Conservation (phyloP, 306 rosid genomes). For the Rosa lucieae region DNA sequence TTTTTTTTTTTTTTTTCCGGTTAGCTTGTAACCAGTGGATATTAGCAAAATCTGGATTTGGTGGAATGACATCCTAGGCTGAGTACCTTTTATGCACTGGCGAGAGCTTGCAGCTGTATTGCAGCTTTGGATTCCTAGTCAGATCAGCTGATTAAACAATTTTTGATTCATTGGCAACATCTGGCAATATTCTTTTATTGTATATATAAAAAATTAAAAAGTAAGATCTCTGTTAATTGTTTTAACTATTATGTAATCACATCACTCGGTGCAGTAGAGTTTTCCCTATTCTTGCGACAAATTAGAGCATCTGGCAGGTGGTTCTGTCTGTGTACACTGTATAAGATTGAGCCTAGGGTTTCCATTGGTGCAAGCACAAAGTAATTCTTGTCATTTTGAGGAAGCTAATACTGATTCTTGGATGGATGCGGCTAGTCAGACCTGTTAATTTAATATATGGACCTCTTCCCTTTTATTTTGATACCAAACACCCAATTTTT, state of each 20-base stretch:
- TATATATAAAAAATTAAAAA: not conserved
- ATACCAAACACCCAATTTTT: too few relatives aligned
- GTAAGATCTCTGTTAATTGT: not conserved
- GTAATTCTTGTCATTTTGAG: too few relatives aligned
- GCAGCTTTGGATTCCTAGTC: not conserved
- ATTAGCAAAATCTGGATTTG: constrained; percentile 10
- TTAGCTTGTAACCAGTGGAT: constrained; percentile 25
- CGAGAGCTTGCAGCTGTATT: constrained; percentile 8
- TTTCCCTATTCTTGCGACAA: not conserved
- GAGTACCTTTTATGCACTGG: not conserved
- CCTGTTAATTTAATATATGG: too few relatives aligned
- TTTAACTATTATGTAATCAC: not conserved
- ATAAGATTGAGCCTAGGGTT: not conserved
- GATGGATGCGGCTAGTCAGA: too few relatives aligned
- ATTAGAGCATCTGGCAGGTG: not conserved
- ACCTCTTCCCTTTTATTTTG: too few relatives aligned
- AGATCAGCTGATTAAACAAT: not conserved
- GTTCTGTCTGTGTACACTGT: not conserved
- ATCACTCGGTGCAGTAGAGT: not conserved
- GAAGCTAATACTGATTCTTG: too few relatives aligned
- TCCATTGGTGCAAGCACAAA: too few relatives aligned
- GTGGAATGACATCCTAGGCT: constrained; percentile 11
- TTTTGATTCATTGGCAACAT: not conserved
- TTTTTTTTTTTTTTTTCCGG: not conserved
- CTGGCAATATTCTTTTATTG: not conserved